phyloP scores from a whole-genome alignment of 768 basidiomycete species.

The Pholiota conissans region DNA sequence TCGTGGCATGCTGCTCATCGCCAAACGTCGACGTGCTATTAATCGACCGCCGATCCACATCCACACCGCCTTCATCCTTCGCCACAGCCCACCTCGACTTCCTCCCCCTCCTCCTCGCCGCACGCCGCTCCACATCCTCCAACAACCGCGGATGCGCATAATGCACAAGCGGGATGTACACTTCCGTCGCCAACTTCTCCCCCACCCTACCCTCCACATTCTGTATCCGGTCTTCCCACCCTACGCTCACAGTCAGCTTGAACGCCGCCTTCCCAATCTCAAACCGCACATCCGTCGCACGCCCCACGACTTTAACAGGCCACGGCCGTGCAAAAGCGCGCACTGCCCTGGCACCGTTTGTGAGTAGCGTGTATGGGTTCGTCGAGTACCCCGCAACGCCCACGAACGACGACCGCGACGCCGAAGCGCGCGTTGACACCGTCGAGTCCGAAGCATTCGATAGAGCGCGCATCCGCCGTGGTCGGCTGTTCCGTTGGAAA shows the following conservation, averaged over 20 bases:
- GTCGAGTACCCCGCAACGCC: constrained; percentile 25
- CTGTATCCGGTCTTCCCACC: constrained; percentile 49
- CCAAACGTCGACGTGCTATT: constrained; percentile 1
- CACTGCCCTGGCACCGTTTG: constrained; percentile 83
- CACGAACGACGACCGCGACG: not conserved
- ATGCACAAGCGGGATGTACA: constrained; percentile 89
- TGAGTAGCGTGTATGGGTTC: constrained; percentile 71
- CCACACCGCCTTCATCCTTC: constrained; percentile 4
- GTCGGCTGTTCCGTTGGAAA: not conserved
- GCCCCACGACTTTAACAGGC: constrained; percentile 75
- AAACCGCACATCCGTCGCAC: constrained; percentile 65
- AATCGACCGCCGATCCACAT: constrained; percentile 5
- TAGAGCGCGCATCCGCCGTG: not conserved
- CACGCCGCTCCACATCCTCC: constrained; percentile 11
- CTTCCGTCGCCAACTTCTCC: constrained; percentile 70
- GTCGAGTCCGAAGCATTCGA: not conserved
- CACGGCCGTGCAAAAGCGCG: constrained; percentile 86
- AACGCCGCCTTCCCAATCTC: constrained; percentile 73
- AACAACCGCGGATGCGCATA: constrained; percentile 55
- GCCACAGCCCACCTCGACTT: constrained; percentile 13
- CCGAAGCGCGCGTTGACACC: not conserved
- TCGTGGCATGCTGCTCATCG: not conserved
- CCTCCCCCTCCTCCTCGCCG: constrained; percentile 3
- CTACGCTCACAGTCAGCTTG: constrained; percentile 65
- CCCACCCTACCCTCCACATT: constrained; percentile 17